Conservation (phyloP, 2,329 filamentous ascomycete genomes). For the Esteya vermicola region DNA sequence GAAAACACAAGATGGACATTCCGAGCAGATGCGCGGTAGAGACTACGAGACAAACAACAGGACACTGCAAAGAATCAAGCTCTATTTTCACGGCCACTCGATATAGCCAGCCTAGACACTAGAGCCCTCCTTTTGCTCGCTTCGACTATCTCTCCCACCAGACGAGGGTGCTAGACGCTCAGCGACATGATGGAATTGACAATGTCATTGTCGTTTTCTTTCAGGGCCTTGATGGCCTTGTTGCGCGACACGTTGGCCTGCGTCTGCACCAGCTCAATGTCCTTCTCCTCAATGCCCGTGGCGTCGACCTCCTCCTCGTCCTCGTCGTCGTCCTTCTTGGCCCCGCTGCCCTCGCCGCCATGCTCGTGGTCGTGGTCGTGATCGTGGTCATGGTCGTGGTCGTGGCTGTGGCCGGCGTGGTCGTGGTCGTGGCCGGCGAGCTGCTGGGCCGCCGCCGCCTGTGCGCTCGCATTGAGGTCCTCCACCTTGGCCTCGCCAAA, state of each 20-base stretch:
- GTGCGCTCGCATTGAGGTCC: constrained; percentile 96
- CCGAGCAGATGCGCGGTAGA: too few relatives aligned
- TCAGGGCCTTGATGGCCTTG: constrained; percentile 96
- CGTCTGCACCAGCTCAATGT: constrained; percentile 98
- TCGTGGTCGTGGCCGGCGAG: constrained; percentile 64
- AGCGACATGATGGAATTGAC: constrained; percentile 99
- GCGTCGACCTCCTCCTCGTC: constrained; percentile 94
- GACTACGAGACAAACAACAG: too few relatives aligned
- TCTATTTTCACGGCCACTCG: too few relatives aligned
- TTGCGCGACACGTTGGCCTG: constrained; percentile 94
- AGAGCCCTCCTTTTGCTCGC: too few relatives aligned
- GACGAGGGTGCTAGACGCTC: constrained; percentile 72
- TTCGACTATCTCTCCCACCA: too few relatives aligned
- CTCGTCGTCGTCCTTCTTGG: constrained; percentile 61
- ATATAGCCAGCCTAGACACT: too few relatives aligned
- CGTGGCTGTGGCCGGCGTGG: constrained; percentile 60
- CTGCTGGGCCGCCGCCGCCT: constrained; percentile 90
- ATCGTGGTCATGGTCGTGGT: constrained; percentile 37
- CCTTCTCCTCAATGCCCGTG: constrained; percentile 90
- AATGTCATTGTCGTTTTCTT: constrained; percentile 99
- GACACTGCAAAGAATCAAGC: too few relatives aligned
- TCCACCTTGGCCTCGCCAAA: constrained; percentile 99
- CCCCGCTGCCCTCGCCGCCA: constrained; percentile 47
- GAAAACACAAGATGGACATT: too few relatives aligned
- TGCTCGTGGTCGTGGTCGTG: constrained; percentile 29